Base-by-base conservation (phyloP, 2,329 filamentous ascomycete genomes). In the Diaporthe sp. region DNA sequence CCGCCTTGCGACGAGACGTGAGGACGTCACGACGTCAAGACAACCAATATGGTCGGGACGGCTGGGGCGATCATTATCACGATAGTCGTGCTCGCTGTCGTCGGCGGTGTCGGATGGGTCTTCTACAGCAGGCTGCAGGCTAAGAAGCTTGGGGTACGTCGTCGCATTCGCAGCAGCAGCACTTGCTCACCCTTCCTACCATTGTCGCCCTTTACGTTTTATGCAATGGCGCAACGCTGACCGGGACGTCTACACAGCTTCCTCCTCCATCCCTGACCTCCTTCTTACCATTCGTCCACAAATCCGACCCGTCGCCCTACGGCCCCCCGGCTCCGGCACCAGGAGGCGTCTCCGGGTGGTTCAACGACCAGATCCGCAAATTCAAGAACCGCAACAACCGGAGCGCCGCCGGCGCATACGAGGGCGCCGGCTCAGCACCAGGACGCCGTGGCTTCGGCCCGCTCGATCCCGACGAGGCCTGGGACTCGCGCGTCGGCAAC, bases 381-480 rank as follows among this genome's bases (percentile, higher is more conserved):
- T 86, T 96, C 82, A 91, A 91, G 82, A 92, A 92, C 83, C 87
- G 91, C 79, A 91, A 92, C 82, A 90, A 88, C 78, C 90, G 92
- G 72, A 91, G 90, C 53, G 93, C 93, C 0, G 87, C 89, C 2
- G 94, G 94, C 78, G 92, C 93, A 62, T 95, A 95, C 86, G 94
- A 95, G 79, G 87, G 83, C 75, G 83, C 83, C 69, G 80, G 81
- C 53, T 83, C 83, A 73, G 80, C 80, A 28, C 77, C 83, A 46
- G 85, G 86, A 73, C 87, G 88, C 73, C 84, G 90, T 72, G 91
- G 91, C 31, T 92, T 94, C 82, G 91, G 92, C 2, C 87, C 92
- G 5, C 88, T 95, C 61, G 95, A 97, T 80, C 94, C 94, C 1
- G 95, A 97, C 82, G 94, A 96, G 81, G 94, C 94, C 2, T 98